Conservation (phyloP, 2,329 filamentous ascomycete genomes). For the Alternaria sp. region DNA sequence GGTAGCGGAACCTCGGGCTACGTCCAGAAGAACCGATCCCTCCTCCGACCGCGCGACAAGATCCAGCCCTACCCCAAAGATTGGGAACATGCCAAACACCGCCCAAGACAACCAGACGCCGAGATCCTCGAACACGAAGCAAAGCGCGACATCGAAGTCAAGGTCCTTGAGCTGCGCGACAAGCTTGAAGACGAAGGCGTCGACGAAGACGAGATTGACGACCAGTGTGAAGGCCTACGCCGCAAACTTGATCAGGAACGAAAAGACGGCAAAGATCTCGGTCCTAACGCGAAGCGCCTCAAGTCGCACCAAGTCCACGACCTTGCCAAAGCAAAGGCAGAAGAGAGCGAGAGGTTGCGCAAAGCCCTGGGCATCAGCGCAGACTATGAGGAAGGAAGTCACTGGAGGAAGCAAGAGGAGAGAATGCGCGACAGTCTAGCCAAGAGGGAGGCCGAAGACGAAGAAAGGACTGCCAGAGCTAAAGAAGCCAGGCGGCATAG, state of each 20-base stretch:
- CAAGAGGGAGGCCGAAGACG: slow-evolving; percentile 49
- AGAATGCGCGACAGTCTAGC: slow-evolving; percentile 56
- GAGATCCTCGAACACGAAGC: slow-evolving; percentile 94
- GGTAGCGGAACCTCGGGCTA: slow-evolving; percentile 97
- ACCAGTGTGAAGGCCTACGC: slow-evolving; percentile 70
- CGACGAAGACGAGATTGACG: slow-evolving; percentile 90
- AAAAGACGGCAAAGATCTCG: slow-evolving; percentile 43
- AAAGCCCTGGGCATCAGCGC: slow-evolving; percentile 86
- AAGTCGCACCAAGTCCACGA: slow-evolving; percentile 97
- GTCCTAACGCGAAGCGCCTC: slow-evolving; percentile 62
- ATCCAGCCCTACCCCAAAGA: slow-evolving; percentile 78
- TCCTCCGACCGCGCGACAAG: slow-evolving; percentile 83
- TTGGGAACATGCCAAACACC: slow-evolving; percentile 72
- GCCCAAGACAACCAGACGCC: slow-evolving; percentile 83
- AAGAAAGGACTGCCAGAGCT: slow-evolving; percentile 30
- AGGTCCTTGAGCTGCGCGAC: slow-evolving; percentile 89
- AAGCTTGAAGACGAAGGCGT: slow-evolving; percentile 88
- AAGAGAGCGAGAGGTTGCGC: slow-evolving; percentile 87
- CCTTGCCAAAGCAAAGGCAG: slow-evolving; percentile 92
- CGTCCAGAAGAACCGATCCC: slow-evolving; percentile 92
- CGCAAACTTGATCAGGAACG: slow-evolving; percentile 63
- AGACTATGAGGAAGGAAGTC: slow-evolving; percentile 83
- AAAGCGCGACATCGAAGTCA: slow-evolving; percentile 88
- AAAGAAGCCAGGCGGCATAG: slow-evolving; percentile 32
- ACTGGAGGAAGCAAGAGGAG: slow-evolving; percentile 86